Conservation (phyloP, 225 moss, liverwort and hornwort genomes). For the Ulota crispa region DNA sequence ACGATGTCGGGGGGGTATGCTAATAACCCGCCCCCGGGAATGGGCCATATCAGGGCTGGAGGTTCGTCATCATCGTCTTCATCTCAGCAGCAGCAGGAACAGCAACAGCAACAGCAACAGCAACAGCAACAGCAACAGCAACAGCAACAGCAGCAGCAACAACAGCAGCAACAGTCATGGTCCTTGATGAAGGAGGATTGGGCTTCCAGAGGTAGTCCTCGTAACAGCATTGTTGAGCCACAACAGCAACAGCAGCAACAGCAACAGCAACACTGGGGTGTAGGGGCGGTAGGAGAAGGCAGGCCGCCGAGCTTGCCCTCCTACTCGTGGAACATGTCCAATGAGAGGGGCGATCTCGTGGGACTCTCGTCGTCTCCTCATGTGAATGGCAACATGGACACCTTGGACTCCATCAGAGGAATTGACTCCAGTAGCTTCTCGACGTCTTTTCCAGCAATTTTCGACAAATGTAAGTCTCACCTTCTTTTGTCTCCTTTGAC, state of each 20-base stretch:
- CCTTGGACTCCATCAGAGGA: conserved; percentile 63
- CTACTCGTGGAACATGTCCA: conserved; percentile 75
- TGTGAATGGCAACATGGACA: conserved; percentile 65
- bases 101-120: not conserved
- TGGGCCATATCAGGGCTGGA: conserved; percentile 49
- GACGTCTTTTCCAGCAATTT: conserved; percentile 81
- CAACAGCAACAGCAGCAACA: not conserved
- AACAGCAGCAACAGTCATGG: conserved; percentile 26
- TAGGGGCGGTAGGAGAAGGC: conserved; percentile 55
- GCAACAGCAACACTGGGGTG: conserved; percentile 39
- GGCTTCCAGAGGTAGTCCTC: conserved; percentile 52
- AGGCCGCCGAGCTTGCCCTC: conserved; percentile 57
- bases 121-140: not conserved
- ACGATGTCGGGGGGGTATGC: conserved; percentile 62
- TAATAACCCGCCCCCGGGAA: conserved; percentile 57
- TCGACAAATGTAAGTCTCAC: conserved; percentile 65
- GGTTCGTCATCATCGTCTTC: conserved; percentile 12
- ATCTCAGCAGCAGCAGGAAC: conserved; percentile 20
- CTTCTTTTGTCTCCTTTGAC: not conserved
- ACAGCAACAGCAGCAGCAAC: not conserved
- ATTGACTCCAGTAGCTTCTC: conserved; percentile 74
- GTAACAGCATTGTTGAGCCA: conserved; percentile 31
- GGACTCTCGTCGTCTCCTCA: conserved; percentile 67
- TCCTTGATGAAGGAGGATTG: conserved; percentile 54
- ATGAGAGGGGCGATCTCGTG: conserved; percentile 56